Percentiles rank a stretch among this genome's conserved stretches.
Evolutionary conservation across 2,329 filamentous ascomycete species (phyloP).

Genomic region (Teratosphaeria viscida): DNA sequence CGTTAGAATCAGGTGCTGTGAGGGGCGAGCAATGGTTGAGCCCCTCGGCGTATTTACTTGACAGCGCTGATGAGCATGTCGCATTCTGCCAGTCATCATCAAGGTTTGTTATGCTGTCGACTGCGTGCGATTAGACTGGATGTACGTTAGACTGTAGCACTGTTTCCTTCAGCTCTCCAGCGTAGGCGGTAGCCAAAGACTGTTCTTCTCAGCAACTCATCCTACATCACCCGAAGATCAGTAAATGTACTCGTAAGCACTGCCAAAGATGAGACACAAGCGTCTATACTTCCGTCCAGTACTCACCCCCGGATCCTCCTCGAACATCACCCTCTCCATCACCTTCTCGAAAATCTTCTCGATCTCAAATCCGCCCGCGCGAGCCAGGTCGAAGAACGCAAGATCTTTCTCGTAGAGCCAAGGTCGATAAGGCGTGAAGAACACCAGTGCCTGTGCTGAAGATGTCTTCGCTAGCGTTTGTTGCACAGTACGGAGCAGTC

Average conservation of each 20-base stretch:
- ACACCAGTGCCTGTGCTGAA: slow-evolving; percentile 63
- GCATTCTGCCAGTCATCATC: no score
- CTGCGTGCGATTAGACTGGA: neutral
- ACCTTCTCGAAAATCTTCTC: slow-evolving; percentile 71
- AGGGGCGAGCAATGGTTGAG: no score
- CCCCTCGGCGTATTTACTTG: no score
- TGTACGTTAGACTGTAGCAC: neutral
- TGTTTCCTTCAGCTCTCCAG: slow-evolving; percentile 38
- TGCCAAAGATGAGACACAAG: neutral
- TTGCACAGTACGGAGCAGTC: slow-evolving; percentile 62
- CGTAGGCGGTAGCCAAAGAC: slow-evolving; percentile 67
- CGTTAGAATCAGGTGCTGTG: no score
- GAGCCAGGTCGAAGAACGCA: slow-evolving; percentile 71
- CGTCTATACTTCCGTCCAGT: neutral
- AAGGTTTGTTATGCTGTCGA: neutral
- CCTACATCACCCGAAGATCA: slow-evolving; percentile 31
- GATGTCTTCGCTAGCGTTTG: slow-evolving; percentile 49
- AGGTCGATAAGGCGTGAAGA: slow-evolving; percentile 89
- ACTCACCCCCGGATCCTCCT: slow-evolving; percentile 67
- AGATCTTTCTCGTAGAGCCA: slow-evolving; percentile 82
- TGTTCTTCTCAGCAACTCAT: slow-evolving; percentile 68
- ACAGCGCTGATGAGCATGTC: no score
- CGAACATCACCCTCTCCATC: slow-evolving; percentile 81
- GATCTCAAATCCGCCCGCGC: slow-evolving; percentile 60
- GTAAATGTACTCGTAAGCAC: neutral